Evolutionary conservation across 1,284 basidiomycete species (phyloP), one percentile per base, ranked within the genome.

Genomic region (Stygiomarasmius scandens): DNA sequence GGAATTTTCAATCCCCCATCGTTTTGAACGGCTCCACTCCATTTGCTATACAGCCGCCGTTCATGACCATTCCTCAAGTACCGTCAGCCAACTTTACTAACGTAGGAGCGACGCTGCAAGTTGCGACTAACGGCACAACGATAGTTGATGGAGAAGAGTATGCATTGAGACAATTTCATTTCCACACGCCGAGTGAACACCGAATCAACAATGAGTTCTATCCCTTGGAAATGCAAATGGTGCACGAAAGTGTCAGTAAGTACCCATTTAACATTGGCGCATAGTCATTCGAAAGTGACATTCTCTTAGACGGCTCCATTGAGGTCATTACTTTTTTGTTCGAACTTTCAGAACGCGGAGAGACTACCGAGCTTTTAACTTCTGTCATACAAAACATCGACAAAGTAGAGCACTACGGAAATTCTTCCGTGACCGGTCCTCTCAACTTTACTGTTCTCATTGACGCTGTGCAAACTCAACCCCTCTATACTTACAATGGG

Each of bases 161-260:
- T 44, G 14, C 36, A 10, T 55, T 59, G 11, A 36, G n/a, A 25
- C 58, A 59, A 38, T 59, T 56, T 50, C 58, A 59, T 47, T 38
- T 56, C 24, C 58, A 59, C 20, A 59, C 58, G 10, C 58, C 58
- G 0, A 52, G 49, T 20, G 58, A 59, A 45, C 58, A 59, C 24
- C 24, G 51, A 3, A 52, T 59, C 5, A 20, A n/a, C 2, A 34
- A 49, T 16, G 58, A 59, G 54, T 59, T 56, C 32, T 59, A 25
- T 43, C 55, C 55, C 19, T 20, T 59, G 3, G 58, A 59, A 43
- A 56, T 59, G 44, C 58, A 58, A 27, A 55, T 58, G 57, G 57
- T 58, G 24, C 57, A 58, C 29, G 44, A 58, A 41, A 24, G 41
- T 19, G 27, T 9, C 24, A 51, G 57, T 54, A 36, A 6, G 52